Evolutionary conservation across 2,329 filamentous ascomycete species (phyloP).

Genomic region (Aspergillus felis): DNA sequence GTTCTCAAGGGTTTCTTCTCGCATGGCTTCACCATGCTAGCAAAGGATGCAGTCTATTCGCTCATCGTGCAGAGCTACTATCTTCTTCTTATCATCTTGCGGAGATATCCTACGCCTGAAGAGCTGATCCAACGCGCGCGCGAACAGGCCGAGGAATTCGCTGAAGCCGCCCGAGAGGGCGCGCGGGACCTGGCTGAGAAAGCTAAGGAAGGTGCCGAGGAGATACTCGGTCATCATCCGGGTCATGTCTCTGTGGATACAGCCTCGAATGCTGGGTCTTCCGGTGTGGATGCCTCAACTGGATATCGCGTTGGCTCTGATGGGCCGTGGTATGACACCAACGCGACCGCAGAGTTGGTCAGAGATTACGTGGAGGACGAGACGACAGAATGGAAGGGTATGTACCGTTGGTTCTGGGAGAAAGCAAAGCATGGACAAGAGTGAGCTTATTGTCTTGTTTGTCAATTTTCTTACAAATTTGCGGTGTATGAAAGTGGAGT

Average conservation of each 20-base stretch:
- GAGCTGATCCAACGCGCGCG: slow-evolving; percentile 39
- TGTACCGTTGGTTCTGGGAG: slow-evolving; percentile 43
- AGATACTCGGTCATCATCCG: slow-evolving; percentile 18
- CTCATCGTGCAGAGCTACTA: slow-evolving; percentile 71
- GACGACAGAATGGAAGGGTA: slow-evolving; percentile 34
- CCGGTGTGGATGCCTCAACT: slow-evolving; percentile 5
- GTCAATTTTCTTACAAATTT: background rate
- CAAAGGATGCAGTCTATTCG: slow-evolving; percentile 73
- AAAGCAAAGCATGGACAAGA: slow-evolving; percentile 22
- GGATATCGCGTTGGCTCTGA: slow-evolving; percentile 9
- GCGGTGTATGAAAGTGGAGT: background rate
- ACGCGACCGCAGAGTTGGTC: slow-evolving; percentile 44
- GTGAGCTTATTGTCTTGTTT: background rate
- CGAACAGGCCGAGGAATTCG: slow-evolving; percentile 39
- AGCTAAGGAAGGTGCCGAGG: slow-evolving; percentile 25
- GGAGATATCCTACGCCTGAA: slow-evolving; percentile 42
- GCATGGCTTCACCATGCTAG: slow-evolving; percentile 82
- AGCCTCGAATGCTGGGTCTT: slow-evolving; percentile 20
- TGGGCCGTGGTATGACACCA: slow-evolving; percentile 21
- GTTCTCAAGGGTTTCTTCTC: slow-evolving; percentile 79
- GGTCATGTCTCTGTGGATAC: slow-evolving; percentile 27
- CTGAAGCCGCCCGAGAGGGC: slow-evolving; percentile 37
- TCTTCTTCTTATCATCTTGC: slow-evolving; percentile 50
- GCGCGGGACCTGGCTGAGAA: slow-evolving; percentile 33
- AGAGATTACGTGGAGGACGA: slow-evolving; percentile 45